phyloP scores from a whole-genome alignment of 2,329 filamentous ascomycete species.

The Calonectria ilicicola region DNA sequence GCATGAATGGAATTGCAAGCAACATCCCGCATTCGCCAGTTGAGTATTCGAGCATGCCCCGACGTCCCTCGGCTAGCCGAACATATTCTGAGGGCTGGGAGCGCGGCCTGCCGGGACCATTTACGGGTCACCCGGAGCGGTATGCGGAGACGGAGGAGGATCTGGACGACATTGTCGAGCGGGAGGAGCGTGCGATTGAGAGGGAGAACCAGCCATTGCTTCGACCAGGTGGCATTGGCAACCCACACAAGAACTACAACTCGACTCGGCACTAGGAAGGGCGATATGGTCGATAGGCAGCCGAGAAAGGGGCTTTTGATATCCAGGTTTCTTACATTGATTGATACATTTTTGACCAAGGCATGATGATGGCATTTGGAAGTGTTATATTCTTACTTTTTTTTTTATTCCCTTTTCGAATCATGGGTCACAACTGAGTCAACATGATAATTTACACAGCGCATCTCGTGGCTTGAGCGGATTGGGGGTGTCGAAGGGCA shows the following conservation, averaged over 20 bases:
- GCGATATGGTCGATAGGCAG: neutral
- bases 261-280: constrained; percentile 41
- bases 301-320: constrained; percentile 27
- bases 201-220: constrained; percentile 64
- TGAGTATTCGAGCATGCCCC: constrained; percentile 42
- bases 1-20: constrained; percentile 37
- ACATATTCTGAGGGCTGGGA: constrained; percentile 65
- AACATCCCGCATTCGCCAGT: constrained; percentile 44
- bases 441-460: neutral
- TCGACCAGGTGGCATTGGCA: constrained; percentile 62
- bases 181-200: constrained; percentile 63
- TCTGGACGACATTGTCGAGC: constrained; percentile 61
- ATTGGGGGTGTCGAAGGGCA: neutral
- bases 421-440: neutral
- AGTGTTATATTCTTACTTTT: neutral
- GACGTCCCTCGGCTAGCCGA: constrained; percentile 53
- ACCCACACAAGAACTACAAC: constrained; percentile 55
- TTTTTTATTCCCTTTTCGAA: neutral
- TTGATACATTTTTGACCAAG: constrained; percentile 6
- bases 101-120: constrained; percentile 62
- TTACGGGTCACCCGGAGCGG: constrained; percentile 64
- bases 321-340: constrained; percentile 21
- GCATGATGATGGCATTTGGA: constrained; percentile 8
- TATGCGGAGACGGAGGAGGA: constrained; percentile 65
- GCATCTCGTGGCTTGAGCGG: neutral